Evolutionary conservation across 2,329 filamentous ascomycete species (phyloP).

Genomic region (Cordyceps fumosorosea): DNA sequence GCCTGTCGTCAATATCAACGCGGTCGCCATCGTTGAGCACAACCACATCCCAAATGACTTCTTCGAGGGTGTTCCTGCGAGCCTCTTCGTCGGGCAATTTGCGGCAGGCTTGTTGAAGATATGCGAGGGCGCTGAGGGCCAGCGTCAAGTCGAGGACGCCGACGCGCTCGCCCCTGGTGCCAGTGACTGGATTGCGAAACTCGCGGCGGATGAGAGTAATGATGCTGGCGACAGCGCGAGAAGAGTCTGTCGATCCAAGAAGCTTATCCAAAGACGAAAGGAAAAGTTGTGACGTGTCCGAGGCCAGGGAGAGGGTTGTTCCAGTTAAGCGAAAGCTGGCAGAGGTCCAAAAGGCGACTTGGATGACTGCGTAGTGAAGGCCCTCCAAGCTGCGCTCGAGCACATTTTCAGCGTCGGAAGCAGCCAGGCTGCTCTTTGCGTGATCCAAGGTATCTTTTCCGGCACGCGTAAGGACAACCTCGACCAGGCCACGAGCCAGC

Average conservation of each 20-base stretch:
- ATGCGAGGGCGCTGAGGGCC: slow-evolving; percentile 54
- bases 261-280: slow-evolving; percentile 56
- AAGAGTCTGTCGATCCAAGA: slow-evolving; percentile 63
- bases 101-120: slow-evolving; percentile 52
- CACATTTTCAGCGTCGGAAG: slow-evolving; percentile 48
- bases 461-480: slow-evolving; percentile 46
- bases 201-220: slow-evolving; percentile 57
- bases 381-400: slow-evolving; percentile 50
- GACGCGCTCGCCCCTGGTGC: slow-evolving; percentile 51
- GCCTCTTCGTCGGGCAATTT: slow-evolving; percentile 44
- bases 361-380: slow-evolving; percentile 51
- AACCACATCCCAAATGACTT: slow-evolving; percentile 61
- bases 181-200: slow-evolving; percentile 57
- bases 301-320: slow-evolving; percentile 46
- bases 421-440: slow-evolving; percentile 40
- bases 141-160: slow-evolving; percentile 55
- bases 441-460: slow-evolving; percentile 42
- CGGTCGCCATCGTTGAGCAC: slow-evolving; percentile 52
- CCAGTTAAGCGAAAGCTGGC: slow-evolving; percentile 54
- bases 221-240: slow-evolving; percentile 60
- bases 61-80: slow-evolving; percentile 41
- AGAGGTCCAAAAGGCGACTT: slow-evolving; percentile 54
- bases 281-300: slow-evolving; percentile 51
- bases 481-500: slow-evolving; percentile 47
- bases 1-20: slow-evolving; percentile 44